phyloP scores from a whole-genome alignment of 164 flowering plant species.

The Vitis riparia region DNA sequence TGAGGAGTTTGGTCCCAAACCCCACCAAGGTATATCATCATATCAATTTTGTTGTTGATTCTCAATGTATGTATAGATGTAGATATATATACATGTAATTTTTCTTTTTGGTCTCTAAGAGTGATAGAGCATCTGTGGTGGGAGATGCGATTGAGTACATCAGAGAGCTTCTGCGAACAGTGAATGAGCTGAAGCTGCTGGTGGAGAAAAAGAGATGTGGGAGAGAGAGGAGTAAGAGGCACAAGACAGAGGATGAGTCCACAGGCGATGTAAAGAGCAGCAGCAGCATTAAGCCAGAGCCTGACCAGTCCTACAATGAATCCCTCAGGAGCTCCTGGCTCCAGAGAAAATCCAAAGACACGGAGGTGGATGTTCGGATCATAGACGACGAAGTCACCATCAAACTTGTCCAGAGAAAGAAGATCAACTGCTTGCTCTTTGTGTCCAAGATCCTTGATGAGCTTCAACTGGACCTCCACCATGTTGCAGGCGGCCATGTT shows the following conservation, averaged over 20 bases:
- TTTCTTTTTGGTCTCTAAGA: constrained; percentile 23
- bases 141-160: constrained; percentile 90
- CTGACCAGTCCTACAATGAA: constrained; percentile 45
- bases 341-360: constrained; percentile 83
- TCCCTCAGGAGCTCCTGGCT: constrained; percentile 86
- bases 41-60: not conserved
- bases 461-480: constrained; percentile 84
- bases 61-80: not conserved
- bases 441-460: constrained; percentile 88
- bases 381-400: constrained; percentile 91
- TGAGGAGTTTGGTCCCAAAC: constrained; percentile 63
- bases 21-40: constrained; percentile 69
- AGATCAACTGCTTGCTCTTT: constrained; percentile 64
- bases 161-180: constrained; percentile 72
- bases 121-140: constrained; percentile 85
- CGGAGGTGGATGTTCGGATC: constrained; percentile 89
- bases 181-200: constrained; percentile 64
- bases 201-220: constrained; percentile 79
- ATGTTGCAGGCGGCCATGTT: constrained; percentile 88
- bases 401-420: constrained; percentile 82
- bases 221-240: constrained; percentile 59
- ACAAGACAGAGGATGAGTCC: constrained; percentile 44
- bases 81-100: not conserved
- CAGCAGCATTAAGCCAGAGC: constrained; percentile 35
- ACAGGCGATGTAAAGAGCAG: constrained; percentile 37